These are phyloP conservation scores for Prunus kanzakura DNA, from an alignment of 306 rosid species.

Conservation along the genomic window DNA sequence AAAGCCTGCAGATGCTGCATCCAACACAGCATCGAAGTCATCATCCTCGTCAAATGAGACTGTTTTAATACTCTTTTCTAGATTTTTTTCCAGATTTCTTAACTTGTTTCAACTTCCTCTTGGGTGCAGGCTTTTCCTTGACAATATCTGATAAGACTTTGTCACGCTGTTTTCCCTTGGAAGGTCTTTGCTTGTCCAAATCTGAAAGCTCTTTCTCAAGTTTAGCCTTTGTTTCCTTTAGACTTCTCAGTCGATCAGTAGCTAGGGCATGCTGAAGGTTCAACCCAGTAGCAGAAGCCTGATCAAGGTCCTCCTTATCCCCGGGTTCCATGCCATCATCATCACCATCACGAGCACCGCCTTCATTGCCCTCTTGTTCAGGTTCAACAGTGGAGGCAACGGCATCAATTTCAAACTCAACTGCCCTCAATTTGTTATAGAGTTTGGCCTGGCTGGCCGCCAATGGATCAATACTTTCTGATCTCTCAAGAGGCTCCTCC, in stretches of 20 bases:
- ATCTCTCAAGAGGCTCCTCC: slow-evolving; percentile 36
- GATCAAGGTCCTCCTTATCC: slow-evolving; percentile 24
- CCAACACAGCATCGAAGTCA: slow-evolving; percentile 82
- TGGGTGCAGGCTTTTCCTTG: slow-evolving; percentile 56
- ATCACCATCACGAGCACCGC: slow-evolving; percentile 21
- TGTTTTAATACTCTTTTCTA: slow-evolving; percentile 48
- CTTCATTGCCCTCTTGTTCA: slow-evolving; percentile 32
- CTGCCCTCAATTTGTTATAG: slow-evolving; percentile 64
- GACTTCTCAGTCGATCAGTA: slow-evolving; percentile 66
- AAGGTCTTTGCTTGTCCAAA: slow-evolving; percentile 34
- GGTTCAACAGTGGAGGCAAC: slow-evolving; percentile 72
- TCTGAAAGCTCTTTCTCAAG: slow-evolving; percentile 59
- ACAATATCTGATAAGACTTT: slow-evolving; percentile 48
- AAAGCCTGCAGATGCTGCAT: slow-evolving; percentile 91
- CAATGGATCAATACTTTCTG: slow-evolving; percentile 39
- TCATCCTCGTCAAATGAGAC: slow-evolving; percentile 78
- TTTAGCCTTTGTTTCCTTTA: slow-evolving; percentile 61
- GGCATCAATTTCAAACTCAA: slow-evolving; percentile 74
- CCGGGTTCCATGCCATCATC: slow-evolving; percentile 33
- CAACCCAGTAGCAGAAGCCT: slow-evolving; percentile 28
- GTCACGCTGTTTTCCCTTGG: slow-evolving; percentile 27
- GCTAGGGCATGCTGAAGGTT: slow-evolving; percentile 74
- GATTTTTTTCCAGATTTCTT: slow-evolving; percentile 28
- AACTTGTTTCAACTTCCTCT: slow-evolving; percentile 59
- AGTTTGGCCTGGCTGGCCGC: slow-evolving; percentile 45